Evolutionary conservation across 129 eudicot genomes (phyloP).

Genomic region (Pittosporum tobira): DNA sequence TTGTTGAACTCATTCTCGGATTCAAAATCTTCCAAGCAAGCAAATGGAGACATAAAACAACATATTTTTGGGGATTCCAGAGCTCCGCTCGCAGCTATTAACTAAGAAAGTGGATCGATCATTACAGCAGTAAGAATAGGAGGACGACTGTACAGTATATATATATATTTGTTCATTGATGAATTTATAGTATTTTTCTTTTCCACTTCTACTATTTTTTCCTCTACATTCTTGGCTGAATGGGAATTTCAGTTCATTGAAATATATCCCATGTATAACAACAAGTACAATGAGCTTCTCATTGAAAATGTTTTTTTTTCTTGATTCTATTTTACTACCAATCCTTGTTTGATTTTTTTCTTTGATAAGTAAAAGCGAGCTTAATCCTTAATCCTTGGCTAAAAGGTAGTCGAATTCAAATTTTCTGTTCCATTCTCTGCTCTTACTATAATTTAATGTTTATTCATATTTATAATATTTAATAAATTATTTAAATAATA

Average conservation of each 20-base stretch:
- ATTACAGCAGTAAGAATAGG: background rate
- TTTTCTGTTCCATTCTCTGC: too few relatives aligned
- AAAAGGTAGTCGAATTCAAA: too few relatives aligned
- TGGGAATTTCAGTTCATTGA: conserved; percentile 6
- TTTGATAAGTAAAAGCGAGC: too few relatives aligned
- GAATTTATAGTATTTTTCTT: background rate
- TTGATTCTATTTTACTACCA: background rate
- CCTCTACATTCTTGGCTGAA: background rate
- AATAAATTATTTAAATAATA: too few relatives aligned
- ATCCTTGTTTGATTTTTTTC: too few relatives aligned
- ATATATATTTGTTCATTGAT: background rate
- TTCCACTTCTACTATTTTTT: background rate
- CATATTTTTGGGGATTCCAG: conserved; percentile 47
- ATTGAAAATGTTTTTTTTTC: background rate
- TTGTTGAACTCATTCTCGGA: conserved; percentile 78
- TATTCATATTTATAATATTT: too few relatives aligned
- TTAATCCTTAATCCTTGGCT: too few relatives aligned
- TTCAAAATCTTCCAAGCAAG: conserved; percentile 50
- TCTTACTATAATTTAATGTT: too few relatives aligned
- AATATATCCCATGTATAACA: background rate
- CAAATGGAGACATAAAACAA: conserved; percentile 73
- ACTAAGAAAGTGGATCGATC: conserved; percentile 15
- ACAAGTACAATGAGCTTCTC: background rate
- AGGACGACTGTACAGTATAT: conserved; percentile 8
- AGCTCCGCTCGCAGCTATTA: conserved; percentile 75